Conservation (phyloP, 768 basidiomycete species). For the Phaeotremella skinneri region DNA sequence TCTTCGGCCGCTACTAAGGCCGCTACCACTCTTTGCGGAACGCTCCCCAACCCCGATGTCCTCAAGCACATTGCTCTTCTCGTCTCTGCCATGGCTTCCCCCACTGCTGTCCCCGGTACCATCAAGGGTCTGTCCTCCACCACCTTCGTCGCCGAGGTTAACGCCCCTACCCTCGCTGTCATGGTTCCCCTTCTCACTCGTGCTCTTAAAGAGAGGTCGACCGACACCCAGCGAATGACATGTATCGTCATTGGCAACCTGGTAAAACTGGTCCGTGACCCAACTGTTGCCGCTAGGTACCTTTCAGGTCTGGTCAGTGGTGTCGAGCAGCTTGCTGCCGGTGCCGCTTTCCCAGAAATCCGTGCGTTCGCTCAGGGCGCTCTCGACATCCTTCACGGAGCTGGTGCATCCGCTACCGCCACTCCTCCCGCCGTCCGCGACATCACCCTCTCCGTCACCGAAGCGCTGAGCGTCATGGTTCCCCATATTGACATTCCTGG, state of each 20-base stretch:
- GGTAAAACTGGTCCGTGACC: slow-evolving; percentile 93
- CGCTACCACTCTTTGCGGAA: slow-evolving; percentile 80
- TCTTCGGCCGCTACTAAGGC: slow-evolving; percentile 82
- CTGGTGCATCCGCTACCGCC: slow-evolving; percentile 75
- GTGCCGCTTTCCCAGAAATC: slow-evolving; percentile 95
- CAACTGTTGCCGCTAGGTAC: slow-evolving; percentile 82
- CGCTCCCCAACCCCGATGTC: slow-evolving; percentile 90
- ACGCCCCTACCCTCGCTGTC: slow-evolving; percentile 91
- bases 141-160: slow-evolving; percentile 96
- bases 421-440: slow-evolving; percentile 71
- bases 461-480: slow-evolving; percentile 60
- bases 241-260: slow-evolving; percentile 94
- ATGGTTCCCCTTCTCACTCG: slow-evolving; percentile 86
- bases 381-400: slow-evolving; percentile 70
- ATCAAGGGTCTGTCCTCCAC: slow-evolving; percentile 93
- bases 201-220: slow-evolving; percentile 89
- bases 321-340: slow-evolving; percentile 81
- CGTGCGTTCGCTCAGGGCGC: slow-evolving; percentile 88
- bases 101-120: slow-evolving; percentile 77
- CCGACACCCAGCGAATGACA: slow-evolving; percentile 91
- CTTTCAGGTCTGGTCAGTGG: slow-evolving; percentile 83
- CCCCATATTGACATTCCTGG: slow-evolving; percentile 60
- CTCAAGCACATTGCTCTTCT: slow-evolving; percentile 81
- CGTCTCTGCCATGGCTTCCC: slow-evolving; percentile 83
- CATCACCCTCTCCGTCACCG: slow-evolving; percentile 62